A percentile compares a stretch with the other conserved stretches of the same genome.
phyloP scores from a whole-genome alignment of 2,329 filamentous ascomycete genomes.

The Penicillium griseofulvum region DNA sequence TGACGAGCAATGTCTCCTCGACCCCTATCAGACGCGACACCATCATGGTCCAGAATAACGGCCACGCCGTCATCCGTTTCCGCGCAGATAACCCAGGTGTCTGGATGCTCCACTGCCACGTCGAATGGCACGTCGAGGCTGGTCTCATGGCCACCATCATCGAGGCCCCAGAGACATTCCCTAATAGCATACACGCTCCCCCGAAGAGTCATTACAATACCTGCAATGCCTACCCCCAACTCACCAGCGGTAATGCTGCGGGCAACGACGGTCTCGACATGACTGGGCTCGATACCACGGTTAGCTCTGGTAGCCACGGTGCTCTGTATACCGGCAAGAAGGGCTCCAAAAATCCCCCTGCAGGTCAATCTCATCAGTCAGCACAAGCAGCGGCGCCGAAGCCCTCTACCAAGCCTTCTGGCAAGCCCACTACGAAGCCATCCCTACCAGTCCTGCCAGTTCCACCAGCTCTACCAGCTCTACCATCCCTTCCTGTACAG shows the following conservation, averaged over 20 bases:
- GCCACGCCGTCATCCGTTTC: constrained; percentile 36
- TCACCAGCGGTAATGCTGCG: constrained; percentile 24
- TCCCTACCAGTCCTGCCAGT: too few species aligned
- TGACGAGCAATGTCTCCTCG: constrained; percentile 24
- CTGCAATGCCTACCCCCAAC: constrained; percentile 24
- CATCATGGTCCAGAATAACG: constrained; percentile 33
- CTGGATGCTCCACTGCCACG: constrained; percentile 40
- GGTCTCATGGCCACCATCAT: constrained; percentile 35
- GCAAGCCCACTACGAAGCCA: too few species aligned
- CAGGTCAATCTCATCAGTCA: neutral
- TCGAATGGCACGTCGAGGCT: constrained; percentile 36
- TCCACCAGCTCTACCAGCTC: too few species aligned
- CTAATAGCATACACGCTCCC: constrained; percentile 12
- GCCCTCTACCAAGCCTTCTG: neutral
- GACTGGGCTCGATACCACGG: constrained; percentile 12
- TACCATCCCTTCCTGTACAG: too few species aligned
- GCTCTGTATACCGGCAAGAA: constrained; percentile 16
- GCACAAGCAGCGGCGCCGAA: neutral
- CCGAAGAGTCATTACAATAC: constrained; percentile 22
- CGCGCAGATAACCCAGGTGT: constrained; percentile 36
- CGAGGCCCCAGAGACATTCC: constrained; percentile 31
- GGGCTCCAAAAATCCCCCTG: neutral
- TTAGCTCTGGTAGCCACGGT: constrained; percentile 10
- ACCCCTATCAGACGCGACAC: constrained; percentile 35
- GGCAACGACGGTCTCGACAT: constrained; percentile 20